Evolutionary conservation across 2,329 filamentous ascomycete genomes (phyloP).

Genomic region (Arachnomyces sp.): DNA sequence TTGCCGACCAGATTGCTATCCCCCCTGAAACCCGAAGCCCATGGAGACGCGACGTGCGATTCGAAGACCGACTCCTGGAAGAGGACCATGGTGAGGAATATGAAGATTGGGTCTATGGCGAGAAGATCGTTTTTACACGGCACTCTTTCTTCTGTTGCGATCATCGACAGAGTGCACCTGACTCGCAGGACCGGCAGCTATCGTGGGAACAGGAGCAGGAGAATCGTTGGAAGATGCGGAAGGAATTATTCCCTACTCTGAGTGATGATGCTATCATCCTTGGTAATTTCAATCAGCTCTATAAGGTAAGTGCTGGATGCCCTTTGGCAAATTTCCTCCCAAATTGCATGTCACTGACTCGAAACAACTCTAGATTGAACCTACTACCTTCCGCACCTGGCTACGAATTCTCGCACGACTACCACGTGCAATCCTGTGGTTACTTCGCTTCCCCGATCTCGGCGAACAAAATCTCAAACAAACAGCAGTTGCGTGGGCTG

Average conservation of each 20-base stretch:
- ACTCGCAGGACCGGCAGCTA: conserved; percentile 56
- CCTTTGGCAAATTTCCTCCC: not conserved
- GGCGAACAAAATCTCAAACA: conserved; percentile 77
- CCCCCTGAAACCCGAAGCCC: conserved; percentile 73
- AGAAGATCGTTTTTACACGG: conserved; percentile 90
- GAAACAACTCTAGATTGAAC: conserved; percentile 65
- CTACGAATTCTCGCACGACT: conserved; percentile 77
- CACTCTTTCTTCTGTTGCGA: conserved; percentile 99
- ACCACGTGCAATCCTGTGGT: conserved; percentile 85
- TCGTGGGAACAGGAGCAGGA: conserved; percentile 78
- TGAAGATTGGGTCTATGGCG: conserved; percentile 86
- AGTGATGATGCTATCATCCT: conserved; percentile 80
- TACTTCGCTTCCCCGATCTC: conserved; percentile 90
- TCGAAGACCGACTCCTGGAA: conserved; percentile 59
- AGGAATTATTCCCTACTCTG: conserved; percentile 77
- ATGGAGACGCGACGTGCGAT: conserved; percentile 62
- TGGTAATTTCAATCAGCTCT: conserved; percentile 96
- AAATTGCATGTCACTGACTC: not conserved
- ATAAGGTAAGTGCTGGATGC: conserved; percentile 60
- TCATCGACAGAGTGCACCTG: conserved; percentile 79
- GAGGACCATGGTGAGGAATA: conserved; percentile 59
- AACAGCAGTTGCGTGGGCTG: conserved; percentile 77
- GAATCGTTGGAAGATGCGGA: conserved; percentile 84
- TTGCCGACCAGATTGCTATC: conserved; percentile 82
- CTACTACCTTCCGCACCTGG: conserved; percentile 92